Conservation (phyloP, 805 yeast species). For the Brettanomyces bruxellensis region DNA sequence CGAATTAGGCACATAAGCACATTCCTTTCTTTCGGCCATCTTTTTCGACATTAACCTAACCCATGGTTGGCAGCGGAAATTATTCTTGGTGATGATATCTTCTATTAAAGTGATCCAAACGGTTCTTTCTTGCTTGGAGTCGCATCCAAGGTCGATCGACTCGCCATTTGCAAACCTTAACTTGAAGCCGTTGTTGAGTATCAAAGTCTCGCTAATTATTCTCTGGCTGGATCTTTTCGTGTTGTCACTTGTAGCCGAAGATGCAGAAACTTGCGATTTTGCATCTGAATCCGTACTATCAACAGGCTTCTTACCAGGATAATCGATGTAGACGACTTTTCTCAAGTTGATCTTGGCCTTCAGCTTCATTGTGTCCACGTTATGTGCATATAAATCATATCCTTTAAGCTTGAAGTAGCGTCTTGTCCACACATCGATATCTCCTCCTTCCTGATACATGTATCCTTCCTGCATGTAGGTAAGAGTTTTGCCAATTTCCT, state of each 20-base stretch:
- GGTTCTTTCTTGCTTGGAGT: constrained; percentile 47
- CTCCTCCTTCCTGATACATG: constrained; percentile 88
- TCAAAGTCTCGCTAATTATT: constrained; percentile 62
- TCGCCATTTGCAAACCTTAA: constrained; percentile 73
- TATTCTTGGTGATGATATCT: constrained; percentile 34
- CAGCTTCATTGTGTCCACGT: constrained; percentile 58
- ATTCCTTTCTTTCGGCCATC: not conserved
- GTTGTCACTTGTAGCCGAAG: not conserved
- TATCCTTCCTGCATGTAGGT: constrained; percentile 47
- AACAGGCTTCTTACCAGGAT: constrained; percentile 27
- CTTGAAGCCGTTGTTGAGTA: constrained; percentile 67
- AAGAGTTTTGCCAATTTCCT: constrained; percentile 23
- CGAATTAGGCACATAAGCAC: too few species aligned
- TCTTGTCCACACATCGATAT: constrained; percentile 62
- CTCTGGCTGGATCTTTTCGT: constrained; percentile 22
- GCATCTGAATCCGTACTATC: constrained; percentile 6
- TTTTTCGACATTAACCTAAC: constrained; percentile 20
- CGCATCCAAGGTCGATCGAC: constrained; percentile 78
- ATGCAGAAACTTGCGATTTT: not conserved
- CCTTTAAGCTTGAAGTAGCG: constrained; percentile 72
- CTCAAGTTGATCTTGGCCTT: constrained; percentile 68
- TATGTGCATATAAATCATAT: constrained; percentile 63
- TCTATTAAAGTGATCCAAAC: constrained; percentile 61
- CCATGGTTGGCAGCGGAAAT: constrained; percentile 29
- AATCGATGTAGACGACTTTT: constrained; percentile 49